These are phyloP conservation scores for Russula sp. DNA, from an alignment of 768 basidiomycete species.

Conservation along the genomic window DNA sequence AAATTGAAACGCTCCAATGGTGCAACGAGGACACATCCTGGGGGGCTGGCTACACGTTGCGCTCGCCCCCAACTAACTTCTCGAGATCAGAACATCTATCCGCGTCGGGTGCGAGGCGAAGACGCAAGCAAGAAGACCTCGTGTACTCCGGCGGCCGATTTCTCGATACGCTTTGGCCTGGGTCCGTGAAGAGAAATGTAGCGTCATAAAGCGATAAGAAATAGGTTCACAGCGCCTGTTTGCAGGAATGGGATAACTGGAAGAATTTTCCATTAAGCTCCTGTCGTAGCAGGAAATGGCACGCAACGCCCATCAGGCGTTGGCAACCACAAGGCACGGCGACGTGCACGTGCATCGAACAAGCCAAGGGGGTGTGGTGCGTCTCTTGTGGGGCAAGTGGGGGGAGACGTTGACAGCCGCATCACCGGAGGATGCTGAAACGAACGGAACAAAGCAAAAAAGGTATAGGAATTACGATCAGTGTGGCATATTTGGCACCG, in stretches of 20 bases:
- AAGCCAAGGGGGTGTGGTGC: background rate
- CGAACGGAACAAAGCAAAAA: background rate
- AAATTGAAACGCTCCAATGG: background rate
- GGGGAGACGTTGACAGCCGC: background rate
- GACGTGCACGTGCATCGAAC: background rate
- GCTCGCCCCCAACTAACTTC: background rate
- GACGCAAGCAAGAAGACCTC: background rate
- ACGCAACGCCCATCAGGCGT: slow-evolving; percentile 7
- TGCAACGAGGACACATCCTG: background rate
- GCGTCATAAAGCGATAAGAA: background rate
- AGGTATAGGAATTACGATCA: background rate
- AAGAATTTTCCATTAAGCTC: background rate
- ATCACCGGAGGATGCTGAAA: background rate
- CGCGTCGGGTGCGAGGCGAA: background rate
- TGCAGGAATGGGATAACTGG: background rate
- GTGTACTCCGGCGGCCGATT: background rate
- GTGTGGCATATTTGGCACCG: background rate
- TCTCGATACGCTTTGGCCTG: no score
- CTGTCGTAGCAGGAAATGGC: background rate
- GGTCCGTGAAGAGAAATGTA: background rate
- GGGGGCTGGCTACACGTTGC: slow-evolving; percentile 8
- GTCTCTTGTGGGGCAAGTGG: background rate
- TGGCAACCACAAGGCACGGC: background rate
- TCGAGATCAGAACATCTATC: background rate
- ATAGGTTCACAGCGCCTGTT: background rate